Evolutionary conservation across 2,329 filamentous ascomycete genomes (phyloP).

Genomic region (Alternaria consortialis): DNA sequence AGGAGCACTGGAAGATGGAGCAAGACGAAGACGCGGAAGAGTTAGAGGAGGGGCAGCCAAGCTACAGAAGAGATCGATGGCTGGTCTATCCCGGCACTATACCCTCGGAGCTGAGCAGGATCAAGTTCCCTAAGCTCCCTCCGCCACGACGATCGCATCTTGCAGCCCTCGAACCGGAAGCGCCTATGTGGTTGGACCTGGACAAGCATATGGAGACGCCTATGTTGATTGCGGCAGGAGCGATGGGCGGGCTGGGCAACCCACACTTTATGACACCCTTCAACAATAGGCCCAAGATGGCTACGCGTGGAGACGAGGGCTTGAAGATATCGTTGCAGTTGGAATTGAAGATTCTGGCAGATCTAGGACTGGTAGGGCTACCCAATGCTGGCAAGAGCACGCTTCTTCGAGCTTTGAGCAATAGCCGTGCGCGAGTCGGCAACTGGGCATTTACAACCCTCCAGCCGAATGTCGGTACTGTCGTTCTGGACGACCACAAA

Average conservation of each 20-base stretch:
- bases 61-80: conserved; percentile 74
- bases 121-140: conserved; percentile 66
- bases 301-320: conserved; percentile 83
- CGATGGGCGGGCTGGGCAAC: conserved; percentile 89
- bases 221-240: conserved; percentile 85
- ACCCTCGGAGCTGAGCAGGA: conserved; percentile 71
- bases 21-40: conserved; percentile 32
- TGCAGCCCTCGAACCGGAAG: conserved; percentile 72
- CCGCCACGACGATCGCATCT: conserved; percentile 66
- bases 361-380: conserved; percentile 91
- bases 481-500: conserved; percentile 87
- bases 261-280: conserved; percentile 86
- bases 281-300: conserved; percentile 82
- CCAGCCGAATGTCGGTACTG: conserved; percentile 93
- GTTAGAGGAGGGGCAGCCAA: conserved; percentile 45
- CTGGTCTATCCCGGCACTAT: conserved; percentile 83
- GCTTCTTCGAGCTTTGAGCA: conserved; percentile 83
- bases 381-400: conserved; percentile 98
- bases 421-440: conserved; percentile 87
- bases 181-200: conserved; percentile 70
- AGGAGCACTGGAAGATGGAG: conserved; percentile 42
- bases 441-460: conserved; percentile 98
- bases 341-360: conserved; percentile 92
- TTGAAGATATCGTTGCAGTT: conserved; percentile 82
- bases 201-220: conserved; percentile 79